Evolutionary conservation across 202 grass and related monocot species (phyloP), one percentile per base, ranked within the genome.

Genomic region (Saccharum hybrid): DNA sequence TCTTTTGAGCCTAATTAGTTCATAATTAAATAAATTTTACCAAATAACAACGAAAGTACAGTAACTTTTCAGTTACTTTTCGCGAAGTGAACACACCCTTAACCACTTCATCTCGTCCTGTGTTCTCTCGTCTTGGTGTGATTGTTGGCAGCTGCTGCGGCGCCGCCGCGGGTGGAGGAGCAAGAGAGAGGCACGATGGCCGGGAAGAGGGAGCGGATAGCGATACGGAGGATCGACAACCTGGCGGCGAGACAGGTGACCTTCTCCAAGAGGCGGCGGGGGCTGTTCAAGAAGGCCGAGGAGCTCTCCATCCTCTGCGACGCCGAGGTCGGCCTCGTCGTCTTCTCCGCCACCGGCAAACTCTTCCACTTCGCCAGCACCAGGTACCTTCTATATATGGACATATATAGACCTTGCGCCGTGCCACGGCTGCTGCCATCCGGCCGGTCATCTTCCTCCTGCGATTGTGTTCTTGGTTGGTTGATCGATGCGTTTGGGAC

Each of bases 261-360:
- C 13, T 94, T 93, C 89, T 88, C 84, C 48, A 93, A 94, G 87
- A 75, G 94, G 37, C 84, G 89, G 42, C 79, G 91, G 82, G 91
- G 91, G 9, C 77, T 94, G 3, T 93, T 97, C 85, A 94, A 97
- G 85, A 97, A 97, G 87, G 91, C 94, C 22, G 83, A 90, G 78
- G 94, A 97, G 75, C 91, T 97, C 79, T 79, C 91, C 78, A 86
- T 93, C 84, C 81, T 97, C 68, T 97, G 94, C 91, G 91, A 90
- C 26, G 91, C 91, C 70, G 89, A 97, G 52, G 91, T 97, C 41
- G 91, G 84, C 6, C 84, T 97, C 85, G 82, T 93, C 81, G 85
- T 90, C 79, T 91, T 94, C 87, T 94, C 89, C 59, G 89, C 89
- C 80, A 86, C 94, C 74, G 84, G 87, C 82, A 92, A 94, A 79